These are phyloP conservation scores for Sesbania bispinosa DNA, from an alignment of 306 rosid genomes.

Conservation along the genomic window DNA sequence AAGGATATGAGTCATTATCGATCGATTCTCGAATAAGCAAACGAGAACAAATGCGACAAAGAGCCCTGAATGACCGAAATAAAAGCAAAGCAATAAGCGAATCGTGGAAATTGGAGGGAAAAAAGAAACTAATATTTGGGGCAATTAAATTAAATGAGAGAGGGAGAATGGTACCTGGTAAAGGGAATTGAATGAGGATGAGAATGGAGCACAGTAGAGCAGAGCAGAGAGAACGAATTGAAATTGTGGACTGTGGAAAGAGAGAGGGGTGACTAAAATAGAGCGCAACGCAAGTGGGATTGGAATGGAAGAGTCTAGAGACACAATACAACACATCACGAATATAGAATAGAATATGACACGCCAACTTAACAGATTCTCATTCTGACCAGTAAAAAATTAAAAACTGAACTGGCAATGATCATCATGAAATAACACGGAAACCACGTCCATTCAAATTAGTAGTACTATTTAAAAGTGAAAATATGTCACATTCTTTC, in stretches of 20 bases:
- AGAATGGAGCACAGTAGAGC: not conserved
- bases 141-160: not conserved
- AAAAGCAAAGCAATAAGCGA: not conserved
- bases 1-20: slow-evolving; percentile 75
- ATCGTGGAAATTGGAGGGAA: not conserved
- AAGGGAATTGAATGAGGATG: not conserved
- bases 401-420: too few relatives aligned
- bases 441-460: too few relatives aligned
- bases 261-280: not conserved
- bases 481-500: too few relatives aligned
- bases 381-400: too few relatives aligned
- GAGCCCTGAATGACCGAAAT: not conserved
- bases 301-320: slow-evolving; percentile 24
- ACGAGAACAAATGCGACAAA: slow-evolving; percentile 20
- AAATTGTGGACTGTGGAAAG: not conserved
- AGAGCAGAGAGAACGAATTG: not conserved
- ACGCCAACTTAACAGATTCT: too few relatives aligned
- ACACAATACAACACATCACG: not conserved
- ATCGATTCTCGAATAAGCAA: slow-evolving; percentile 11
- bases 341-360: too few relatives aligned
- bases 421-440: too few relatives aligned
- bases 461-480: too few relatives aligned
- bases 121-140: too few relatives aligned
- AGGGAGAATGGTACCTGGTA: not conserved
- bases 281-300: not conserved